Conservation (phyloP, 345 rosid species). For the Citrus sinensis region DNA sequence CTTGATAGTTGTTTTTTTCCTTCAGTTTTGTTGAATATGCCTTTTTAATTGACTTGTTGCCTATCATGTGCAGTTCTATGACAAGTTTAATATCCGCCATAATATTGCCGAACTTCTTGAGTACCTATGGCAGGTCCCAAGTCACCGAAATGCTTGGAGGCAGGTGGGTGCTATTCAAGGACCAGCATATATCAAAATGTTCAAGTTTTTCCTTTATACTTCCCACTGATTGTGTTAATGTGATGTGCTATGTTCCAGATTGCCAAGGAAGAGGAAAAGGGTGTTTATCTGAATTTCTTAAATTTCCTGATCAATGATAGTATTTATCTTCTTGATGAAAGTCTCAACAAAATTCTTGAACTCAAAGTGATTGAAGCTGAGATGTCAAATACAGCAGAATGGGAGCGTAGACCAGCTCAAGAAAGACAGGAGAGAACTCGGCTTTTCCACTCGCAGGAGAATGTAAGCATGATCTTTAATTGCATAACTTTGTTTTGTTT, state of each 20-base stretch:
- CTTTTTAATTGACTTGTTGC: conserved; percentile 2
- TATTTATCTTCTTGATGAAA: conserved; percentile 96
- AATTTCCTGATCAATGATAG: conserved; percentile 98
- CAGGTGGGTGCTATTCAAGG: conserved; percentile 47
- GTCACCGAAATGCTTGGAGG: conserved; percentile 97
- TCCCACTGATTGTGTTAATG: background rate
- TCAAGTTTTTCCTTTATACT: background rate
- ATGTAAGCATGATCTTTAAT: conserved; percentile 42
- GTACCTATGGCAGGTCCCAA: conserved; percentile 98
- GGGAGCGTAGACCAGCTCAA: conserved; percentile 93
- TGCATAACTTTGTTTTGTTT: background rate
- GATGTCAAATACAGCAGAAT: conserved; percentile 85
- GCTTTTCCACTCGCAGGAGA: conserved; percentile 90
- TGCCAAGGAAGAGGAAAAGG: conserved; percentile 99
- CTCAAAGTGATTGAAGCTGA: conserved; percentile 92
- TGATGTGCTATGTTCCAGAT: conserved; percentile 52
- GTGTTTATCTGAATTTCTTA: conserved; percentile 94
- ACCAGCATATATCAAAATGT: background rate
- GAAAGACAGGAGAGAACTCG: conserved; percentile 98
- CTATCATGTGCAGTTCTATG: conserved; percentile 72
- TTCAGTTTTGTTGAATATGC: background rate
- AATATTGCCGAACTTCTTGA: conserved; percentile 97
- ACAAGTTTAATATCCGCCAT: conserved; percentile 96
- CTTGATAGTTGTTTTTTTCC: background rate
- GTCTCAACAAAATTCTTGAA: conserved; percentile 96